These are phyloP conservation scores for Tetrahymena elliotti DNA, from an alignment of 73 alveolate species.

Conservation along the genomic window DNA sequence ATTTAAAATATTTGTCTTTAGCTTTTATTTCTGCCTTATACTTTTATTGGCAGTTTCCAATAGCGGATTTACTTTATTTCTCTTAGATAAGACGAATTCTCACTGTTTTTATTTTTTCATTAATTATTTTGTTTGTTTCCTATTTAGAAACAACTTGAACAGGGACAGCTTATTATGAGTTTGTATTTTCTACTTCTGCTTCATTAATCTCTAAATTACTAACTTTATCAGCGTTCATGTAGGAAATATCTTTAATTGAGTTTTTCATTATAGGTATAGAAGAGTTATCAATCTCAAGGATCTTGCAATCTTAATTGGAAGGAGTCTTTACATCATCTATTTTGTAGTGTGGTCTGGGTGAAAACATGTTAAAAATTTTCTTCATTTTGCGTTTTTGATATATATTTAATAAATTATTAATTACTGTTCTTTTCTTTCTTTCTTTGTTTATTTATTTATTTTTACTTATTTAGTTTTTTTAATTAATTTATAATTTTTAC, in stretches of 20 bases:
- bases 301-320: background rate
- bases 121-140: background rate
- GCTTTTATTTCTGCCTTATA: background rate
- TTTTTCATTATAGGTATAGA: background rate
- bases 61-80: background rate
- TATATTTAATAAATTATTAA: background rate
- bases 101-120: background rate
- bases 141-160: background rate
- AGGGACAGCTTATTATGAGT: background rate
- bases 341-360: background rate
- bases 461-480: background rate
- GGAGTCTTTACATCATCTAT: background rate
- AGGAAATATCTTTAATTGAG: background rate
- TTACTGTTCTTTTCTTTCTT: background rate
- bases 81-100: background rate
- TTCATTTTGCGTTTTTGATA: background rate
- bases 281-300: background rate
- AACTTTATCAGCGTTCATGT: background rate
- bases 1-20: background rate
- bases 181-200: background rate
- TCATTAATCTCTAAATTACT: background rate
- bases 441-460: too few relatives aligned
- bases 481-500: too few relatives aligned
- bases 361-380: background rate
- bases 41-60: background rate